Evolutionary conservation across 2,329 filamentous ascomycete genomes (phyloP).

Genomic region (Exutisphaerella laricina): DNA sequence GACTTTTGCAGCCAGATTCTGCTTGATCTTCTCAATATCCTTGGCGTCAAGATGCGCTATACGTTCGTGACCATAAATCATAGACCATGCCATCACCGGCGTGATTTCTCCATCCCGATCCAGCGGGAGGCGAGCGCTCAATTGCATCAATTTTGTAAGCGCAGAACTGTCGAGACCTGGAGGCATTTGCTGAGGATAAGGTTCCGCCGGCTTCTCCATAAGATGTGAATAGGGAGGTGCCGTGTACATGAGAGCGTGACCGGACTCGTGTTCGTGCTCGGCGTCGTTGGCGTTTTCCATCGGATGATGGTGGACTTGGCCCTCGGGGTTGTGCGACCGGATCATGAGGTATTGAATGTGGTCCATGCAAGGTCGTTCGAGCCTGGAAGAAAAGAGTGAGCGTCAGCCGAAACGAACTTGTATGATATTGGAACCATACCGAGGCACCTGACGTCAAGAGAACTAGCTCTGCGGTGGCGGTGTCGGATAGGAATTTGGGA

Average conservation of each 20-base stretch:
- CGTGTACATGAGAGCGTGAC: constrained; percentile 89
- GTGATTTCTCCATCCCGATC: constrained; percentile 75
- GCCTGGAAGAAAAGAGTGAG: constrained; percentile 45
- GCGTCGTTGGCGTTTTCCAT: constrained; percentile 44
- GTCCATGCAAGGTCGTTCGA: constrained; percentile 90
- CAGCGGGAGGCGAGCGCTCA: constrained; percentile 75
- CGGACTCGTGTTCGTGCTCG: constrained; percentile 59
- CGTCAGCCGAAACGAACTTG: constrained; percentile 26
- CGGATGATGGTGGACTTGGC: constrained; percentile 33
- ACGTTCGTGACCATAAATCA: constrained; percentile 66
- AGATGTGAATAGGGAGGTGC: constrained; percentile 70
- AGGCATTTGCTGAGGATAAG: constrained; percentile 67
- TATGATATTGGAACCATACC: constrained; percentile 15
- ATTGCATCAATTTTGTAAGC: constrained; percentile 72
- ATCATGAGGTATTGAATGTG: constrained; percentile 76
- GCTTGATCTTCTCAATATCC: constrained; percentile 21
- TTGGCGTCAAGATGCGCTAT: constrained; percentile 52
- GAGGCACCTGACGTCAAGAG: constrained; percentile 5
- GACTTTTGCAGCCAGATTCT: constrained; percentile 63
- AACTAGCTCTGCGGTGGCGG: constrained; percentile 47
- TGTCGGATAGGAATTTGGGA: constrained; percentile 53
- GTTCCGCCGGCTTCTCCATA: constrained; percentile 48
- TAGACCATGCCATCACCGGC: constrained; percentile 90
- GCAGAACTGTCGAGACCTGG: constrained; percentile 66
- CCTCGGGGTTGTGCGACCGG: constrained; percentile 45